Conservation (phyloP, 139 green algal genomes). For the Coccomyxa sp. region DNA sequence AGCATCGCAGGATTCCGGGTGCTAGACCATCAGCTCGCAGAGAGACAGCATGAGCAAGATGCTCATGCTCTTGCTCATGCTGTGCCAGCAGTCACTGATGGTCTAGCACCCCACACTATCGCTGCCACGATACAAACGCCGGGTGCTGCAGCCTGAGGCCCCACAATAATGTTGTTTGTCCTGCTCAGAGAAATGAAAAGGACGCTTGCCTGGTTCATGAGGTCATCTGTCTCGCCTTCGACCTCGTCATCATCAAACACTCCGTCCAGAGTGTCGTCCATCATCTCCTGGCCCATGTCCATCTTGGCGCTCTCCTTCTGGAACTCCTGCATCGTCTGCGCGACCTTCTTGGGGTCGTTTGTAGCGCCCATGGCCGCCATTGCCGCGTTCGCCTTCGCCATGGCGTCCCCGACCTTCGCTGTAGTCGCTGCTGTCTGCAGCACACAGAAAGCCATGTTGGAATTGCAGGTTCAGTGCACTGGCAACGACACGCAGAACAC, state of each 20-base stretch:
- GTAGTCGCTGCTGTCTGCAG: conserved; percentile 64
- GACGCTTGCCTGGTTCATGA: conserved; percentile 55
- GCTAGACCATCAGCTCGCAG: too few species aligned
- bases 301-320: conserved; percentile 55
- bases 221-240: conserved; percentile 61
- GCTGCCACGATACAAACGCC: too few species aligned
- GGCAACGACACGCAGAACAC: background rate
- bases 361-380: conserved; percentile 55
- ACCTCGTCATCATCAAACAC: conserved; percentile 58
- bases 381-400: conserved; percentile 49
- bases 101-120: too few species aligned
- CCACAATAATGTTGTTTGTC: too few species aligned
- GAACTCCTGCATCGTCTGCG: conserved; percentile 56
- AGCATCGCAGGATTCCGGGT: too few species aligned
- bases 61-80: too few species aligned
- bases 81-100: too few species aligned
- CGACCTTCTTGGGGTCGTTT: conserved; percentile 39
- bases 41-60: too few species aligned
- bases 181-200: background rate
- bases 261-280: conserved; percentile 60
- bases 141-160: too few species aligned
- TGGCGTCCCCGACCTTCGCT: conserved; percentile 41
- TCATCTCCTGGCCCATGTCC: conserved; percentile 66
- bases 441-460: background rate
- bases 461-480: background rate